Evolutionary conservation across 306 rosid genomes (phyloP).

Genomic region (Ormosia semicastrata): DNA sequence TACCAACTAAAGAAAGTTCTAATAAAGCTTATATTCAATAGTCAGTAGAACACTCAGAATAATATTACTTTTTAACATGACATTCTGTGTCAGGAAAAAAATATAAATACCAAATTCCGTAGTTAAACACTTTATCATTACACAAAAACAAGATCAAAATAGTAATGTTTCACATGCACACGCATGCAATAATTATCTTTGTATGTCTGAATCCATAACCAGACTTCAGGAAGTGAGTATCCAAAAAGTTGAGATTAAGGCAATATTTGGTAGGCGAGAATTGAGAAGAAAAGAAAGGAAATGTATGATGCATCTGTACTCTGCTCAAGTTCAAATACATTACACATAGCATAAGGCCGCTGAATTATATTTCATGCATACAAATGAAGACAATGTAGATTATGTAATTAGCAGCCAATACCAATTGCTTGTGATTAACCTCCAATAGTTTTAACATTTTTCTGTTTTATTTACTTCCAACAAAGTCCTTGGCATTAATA

Average conservation of each 20-base stretch:
- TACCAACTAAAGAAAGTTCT: neutral
- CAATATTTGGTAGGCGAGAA: constrained; percentile 2
- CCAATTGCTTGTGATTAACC: constrained; percentile 8
- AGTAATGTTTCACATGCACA: constrained; percentile 10
- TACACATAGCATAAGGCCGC: neutral
- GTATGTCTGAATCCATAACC: neutral
- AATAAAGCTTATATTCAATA: neutral
- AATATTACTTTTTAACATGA: neutral
- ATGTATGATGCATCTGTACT: neutral
- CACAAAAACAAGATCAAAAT: constrained; percentile 2
- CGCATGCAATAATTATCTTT: neutral
- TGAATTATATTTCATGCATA: neutral
- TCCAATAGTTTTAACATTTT: neutral
- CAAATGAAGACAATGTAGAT: neutral
- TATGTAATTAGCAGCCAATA: constrained; percentile 8
- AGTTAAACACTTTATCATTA: neutral
- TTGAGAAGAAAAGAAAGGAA: constrained; percentile 9
- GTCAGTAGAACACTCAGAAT: neutral
- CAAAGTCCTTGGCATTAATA: neutral
- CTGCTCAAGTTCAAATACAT: neutral
- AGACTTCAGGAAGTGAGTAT: neutral
- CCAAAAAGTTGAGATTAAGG: constrained; percentile 10
- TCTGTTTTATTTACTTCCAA: neutral
- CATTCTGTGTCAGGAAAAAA: neutral
- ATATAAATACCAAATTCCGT: neutral